A percentile compares a stretch with the other conserved stretches of the same genome.
phyloP scores from a whole-genome alignment of 495 filamentous ascomycete genomes.

The Hypoxylon fragiforme region DNA sequence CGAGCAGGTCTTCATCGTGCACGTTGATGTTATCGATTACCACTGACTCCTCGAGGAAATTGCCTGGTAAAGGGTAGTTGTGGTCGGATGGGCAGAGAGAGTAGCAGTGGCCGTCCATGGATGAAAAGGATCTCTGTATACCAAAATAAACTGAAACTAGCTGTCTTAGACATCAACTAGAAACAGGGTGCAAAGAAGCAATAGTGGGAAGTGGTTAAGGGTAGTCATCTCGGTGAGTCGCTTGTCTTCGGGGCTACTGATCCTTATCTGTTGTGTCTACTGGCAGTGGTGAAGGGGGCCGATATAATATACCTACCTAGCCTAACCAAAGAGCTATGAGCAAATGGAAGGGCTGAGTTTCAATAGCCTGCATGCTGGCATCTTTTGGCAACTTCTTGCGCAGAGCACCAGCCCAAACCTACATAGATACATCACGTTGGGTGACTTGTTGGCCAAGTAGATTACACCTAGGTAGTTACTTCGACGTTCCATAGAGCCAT shows the following conservation, averaged over 20 bases:
- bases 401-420: too few relatives aligned
- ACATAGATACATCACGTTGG: too few relatives aligned
- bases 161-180: neutral
- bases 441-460: too few relatives aligned
- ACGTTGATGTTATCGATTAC: neutral
- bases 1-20: neutral
- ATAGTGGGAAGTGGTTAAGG: neutral
- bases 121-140: neutral
- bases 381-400: neutral
- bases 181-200: conserved; percentile 1
- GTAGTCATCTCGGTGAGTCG: neutral
- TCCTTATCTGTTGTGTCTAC: neutral
- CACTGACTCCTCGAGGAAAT: neutral
- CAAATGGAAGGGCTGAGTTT: neutral
- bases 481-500: too few relatives aligned
- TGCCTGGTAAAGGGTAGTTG: neutral
- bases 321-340: neutral
- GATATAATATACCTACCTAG: neutral
- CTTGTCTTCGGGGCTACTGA: neutral
- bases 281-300: neutral
- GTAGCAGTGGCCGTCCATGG: neutral
- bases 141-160: neutral
- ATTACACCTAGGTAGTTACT: too few relatives aligned
- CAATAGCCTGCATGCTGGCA: neutral
- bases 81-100: neutral